Conservation (phyloP, 2,329 filamentous ascomycete genomes). For the Amauroascus niger region DNA sequence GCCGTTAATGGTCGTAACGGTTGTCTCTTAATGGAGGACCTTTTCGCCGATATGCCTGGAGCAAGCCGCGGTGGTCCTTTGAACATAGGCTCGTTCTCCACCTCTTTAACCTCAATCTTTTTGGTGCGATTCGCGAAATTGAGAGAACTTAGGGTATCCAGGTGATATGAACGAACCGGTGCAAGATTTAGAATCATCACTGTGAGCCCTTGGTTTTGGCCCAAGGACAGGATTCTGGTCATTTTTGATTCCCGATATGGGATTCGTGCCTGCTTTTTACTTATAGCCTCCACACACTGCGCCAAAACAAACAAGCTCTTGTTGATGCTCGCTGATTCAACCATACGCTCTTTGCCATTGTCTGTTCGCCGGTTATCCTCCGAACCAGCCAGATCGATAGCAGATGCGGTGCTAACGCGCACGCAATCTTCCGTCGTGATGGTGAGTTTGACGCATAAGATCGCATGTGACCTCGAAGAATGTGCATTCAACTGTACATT, state of each 20-base stretch:
- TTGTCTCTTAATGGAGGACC: constrained; percentile 51
- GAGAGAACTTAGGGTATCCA: constrained; percentile 85
- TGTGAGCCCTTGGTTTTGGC: constrained; percentile 89
- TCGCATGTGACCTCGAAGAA: constrained; percentile 80
- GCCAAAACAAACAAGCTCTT: constrained; percentile 91
- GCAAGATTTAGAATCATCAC: constrained; percentile 95
- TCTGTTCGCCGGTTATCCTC: constrained; percentile 93
- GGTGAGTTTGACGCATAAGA: constrained; percentile 79
- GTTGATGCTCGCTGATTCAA: constrained; percentile 97
- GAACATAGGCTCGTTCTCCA: constrained; percentile 90
- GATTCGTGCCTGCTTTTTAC: constrained; percentile 62
- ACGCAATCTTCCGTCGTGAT: constrained; percentile 60
- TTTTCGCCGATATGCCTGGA: constrained; percentile 31
- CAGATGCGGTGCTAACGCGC: constrained; percentile 73
- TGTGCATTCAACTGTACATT: constrained; percentile 63
- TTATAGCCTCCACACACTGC: constrained; percentile 92
- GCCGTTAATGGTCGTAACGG: constrained; percentile 68
- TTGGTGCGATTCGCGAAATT: constrained; percentile 94
- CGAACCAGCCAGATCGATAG: constrained; percentile 89
- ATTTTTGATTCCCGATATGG: constrained; percentile 95
- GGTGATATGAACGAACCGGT: constrained; percentile 81
- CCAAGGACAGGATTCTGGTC: constrained; percentile 84
- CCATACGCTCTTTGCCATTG: constrained; percentile 80
- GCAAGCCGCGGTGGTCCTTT: constrained; percentile 55
- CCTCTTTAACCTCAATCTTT: constrained; percentile 89